Base-by-base conservation (phyloP, 495 filamentous ascomycete genomes). In the Xylaria palmicola region DNA sequence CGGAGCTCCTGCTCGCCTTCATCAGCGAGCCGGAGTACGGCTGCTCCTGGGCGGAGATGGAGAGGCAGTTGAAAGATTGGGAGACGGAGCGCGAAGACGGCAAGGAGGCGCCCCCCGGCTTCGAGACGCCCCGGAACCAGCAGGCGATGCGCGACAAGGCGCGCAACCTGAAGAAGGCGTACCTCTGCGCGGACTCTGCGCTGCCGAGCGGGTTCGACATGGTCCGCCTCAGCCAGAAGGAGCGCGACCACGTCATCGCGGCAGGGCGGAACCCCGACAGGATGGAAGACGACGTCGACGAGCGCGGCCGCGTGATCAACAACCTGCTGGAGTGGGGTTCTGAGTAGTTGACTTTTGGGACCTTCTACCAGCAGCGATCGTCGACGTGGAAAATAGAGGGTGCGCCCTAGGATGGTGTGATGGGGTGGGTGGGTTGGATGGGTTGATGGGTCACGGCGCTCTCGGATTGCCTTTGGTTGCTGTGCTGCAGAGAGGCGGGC, bases 91-190 rank as follows among this genome's bases (percentile, higher is more conserved):
- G n/a, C n/a, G n/a, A n/a, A n/a, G n/a, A n/a, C n/a, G n/a, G n/a
- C n/a, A n/a, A n/a, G n/a, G n/a, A n/a, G n/a, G n/a, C n/a, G n/a
- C n/a, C n/a, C n/a, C n/a, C 73, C 2, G 69, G 73, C 0, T 74
- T 85, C 32, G 67, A 80, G 32, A 58, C 63, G 6, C 63, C 67
- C 0, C 78, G 85, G n/a, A 77, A 79, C 64, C 85, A 88, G 63
- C 84, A 86, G 45, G 81, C 79, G 22, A 68, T 89, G 19, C 87
- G 86, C 30, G 86, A 90, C 74, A 90, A 88, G 69, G 87, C 85
- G 44, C 76, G 85, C 8, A 79, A 86, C 57, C 66, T 89, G 54
- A 88, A 88, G 65, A 78, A 83, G 36, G 79, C 79, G 56, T 85
- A 77, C 56, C 69, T 88, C 4, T 84, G 82, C 81, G 53, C 57